Evolutionary conservation across 805 yeast species (phyloP), one percentile per base, ranked within the genome.

Genomic region (Monosporozyma aquatica): DNA sequence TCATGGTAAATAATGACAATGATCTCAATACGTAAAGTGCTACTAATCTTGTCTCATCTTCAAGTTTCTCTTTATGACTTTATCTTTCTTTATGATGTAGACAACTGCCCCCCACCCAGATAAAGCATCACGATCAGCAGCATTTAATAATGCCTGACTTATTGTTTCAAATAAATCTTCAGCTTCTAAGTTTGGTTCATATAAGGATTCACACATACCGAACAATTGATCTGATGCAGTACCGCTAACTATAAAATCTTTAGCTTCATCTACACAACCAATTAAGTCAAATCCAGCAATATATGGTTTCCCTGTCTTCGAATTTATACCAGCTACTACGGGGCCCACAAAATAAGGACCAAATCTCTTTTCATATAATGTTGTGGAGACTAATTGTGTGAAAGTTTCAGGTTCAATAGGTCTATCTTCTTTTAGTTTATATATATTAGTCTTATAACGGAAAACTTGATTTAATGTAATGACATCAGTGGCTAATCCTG

Each of bases 31-130:
- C 9, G 9, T 23, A 23, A 9, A 23, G 6, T 9, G 4, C 14
- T 65, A 1, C 18, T 74, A 92, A 74, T 92, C 99, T 71, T 90
- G 97, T 66, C 98, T 82, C 44, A 96, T 87, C 70, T 82, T 89
- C 66, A 92, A 76, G 55, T 83, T 78, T 58, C 94, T 78, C 69
- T 82, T 87, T 42, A 79, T 75, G 44, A 92, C 95, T 65, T 86
- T 84, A 61, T 90, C 97, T 67, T 87, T 87, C 37, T 95, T 85
- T 41, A 92, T 77, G 43, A 92, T 70, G 65, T 90, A 90, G 20
- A 92, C 97, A 14, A 86, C 83, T 7, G 95, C 96, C 57, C 98
- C 98, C 96, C 97, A 92, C 51, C 99, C 99, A 24, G 95, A 81
- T 45, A 92, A 72, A 5, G 97, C 95, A 66, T 92, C 98, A 72